Evolutionary conservation across 2,329 filamentous ascomycete genomes (phyloP).

Genomic region (Ophiostoma quercus): DNA sequence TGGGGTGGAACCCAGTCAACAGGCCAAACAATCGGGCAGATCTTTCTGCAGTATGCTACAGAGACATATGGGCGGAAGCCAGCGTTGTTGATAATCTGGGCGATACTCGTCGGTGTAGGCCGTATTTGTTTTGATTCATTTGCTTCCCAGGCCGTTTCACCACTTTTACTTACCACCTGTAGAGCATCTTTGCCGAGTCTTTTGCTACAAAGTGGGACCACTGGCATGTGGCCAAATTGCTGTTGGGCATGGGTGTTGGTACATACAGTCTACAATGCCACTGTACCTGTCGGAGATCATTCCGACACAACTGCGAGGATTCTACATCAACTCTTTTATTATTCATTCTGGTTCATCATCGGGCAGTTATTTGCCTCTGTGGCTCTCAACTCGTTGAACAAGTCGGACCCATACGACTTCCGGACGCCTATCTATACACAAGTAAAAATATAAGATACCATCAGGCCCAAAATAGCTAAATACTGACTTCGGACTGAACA

Average conservation of each 20-base stretch:
- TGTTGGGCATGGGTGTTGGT: conserved; percentile 37
- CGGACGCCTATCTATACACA: conserved; percentile 35
- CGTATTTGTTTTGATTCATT: too few relatives aligned
- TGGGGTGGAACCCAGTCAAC: conserved; percentile 24
- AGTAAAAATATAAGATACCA: not conserved
- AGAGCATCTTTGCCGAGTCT: conserved; percentile 36
- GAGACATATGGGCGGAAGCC: conserved; percentile 37
- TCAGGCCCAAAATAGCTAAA: not conserved
- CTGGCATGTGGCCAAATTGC: conserved; percentile 36
- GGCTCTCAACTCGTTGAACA: conserved; percentile 36
- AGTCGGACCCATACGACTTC: conserved; percentile 34
- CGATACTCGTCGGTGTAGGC: not conserved
- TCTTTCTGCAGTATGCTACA: conserved; percentile 35
- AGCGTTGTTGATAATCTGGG: conserved; percentile 30
- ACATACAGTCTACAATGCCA: conserved; percentile 40
- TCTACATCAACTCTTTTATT: conserved; percentile 38
- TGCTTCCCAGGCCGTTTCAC: too few relatives aligned
- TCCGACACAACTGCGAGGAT: conserved; percentile 38
- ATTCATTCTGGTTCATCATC: conserved; percentile 41
- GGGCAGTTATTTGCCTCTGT: conserved; percentile 42
- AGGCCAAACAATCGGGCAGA: conserved; percentile 20
- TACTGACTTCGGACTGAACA: not conserved
- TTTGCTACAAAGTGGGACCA: conserved; percentile 37
- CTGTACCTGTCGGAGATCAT: conserved; percentile 39
- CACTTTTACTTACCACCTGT: not conserved